Conservation (phyloP, 2,329 filamentous ascomycete genomes). For the Phialocephala sp. region DNA sequence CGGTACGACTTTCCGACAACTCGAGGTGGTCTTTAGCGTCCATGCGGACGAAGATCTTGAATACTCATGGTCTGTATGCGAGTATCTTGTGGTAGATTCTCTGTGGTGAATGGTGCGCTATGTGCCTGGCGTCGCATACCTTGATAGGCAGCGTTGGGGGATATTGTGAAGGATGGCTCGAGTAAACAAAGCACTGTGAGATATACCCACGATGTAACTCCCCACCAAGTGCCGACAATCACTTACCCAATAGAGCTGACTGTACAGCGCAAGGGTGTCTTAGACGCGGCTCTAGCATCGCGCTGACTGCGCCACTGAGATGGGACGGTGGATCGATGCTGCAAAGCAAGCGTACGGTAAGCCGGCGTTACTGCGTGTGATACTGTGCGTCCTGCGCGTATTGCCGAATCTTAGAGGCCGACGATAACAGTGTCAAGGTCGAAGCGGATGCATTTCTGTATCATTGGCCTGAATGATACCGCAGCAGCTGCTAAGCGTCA, state of each 20-base stretch:
- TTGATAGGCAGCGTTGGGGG: background rate
- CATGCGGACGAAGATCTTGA: background rate
- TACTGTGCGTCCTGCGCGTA: background rate
- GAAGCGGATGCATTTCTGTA: no score
- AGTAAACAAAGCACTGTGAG: background rate
- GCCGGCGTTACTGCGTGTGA: background rate
- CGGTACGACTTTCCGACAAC: background rate
- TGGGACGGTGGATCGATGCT: background rate
- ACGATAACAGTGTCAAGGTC: no score
- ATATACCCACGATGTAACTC: slow-evolving; percentile 1
- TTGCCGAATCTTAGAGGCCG: no score
- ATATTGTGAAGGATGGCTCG: background rate
- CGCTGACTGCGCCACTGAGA: background rate
- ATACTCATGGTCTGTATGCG: background rate
- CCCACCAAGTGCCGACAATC: background rate
- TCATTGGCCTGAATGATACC: no score
- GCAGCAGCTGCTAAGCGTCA: no score
- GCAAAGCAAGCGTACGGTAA: no score
- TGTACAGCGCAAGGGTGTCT: background rate
- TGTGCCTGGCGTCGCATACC: background rate
- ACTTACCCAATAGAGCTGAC: background rate
- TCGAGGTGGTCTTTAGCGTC: background rate
- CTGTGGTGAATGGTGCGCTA: background rate
- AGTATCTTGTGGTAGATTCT: background rate
- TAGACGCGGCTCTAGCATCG: slow-evolving; percentile 4